A percentile compares a stretch with the other conserved stretches of the same genome.
These are phyloP conservation scores for Boletus subparvulus DNA, from an alignment of 768 basidiomycete genomes.

Conservation along the genomic window DNA sequence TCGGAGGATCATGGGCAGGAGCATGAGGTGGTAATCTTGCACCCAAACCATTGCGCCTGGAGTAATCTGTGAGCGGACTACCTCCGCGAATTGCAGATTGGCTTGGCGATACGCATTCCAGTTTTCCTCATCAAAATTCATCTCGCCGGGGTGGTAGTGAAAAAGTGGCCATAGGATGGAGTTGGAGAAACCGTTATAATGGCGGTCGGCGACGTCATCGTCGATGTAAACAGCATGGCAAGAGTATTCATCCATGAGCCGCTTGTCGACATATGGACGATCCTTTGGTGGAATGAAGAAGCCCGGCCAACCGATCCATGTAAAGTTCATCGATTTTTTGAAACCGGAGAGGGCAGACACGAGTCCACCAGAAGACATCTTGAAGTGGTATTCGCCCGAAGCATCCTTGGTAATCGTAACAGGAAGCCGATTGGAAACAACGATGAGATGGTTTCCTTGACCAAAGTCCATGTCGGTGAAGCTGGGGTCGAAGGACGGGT, in stretches of 20 bases:
- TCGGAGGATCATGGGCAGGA: slow-evolving; percentile 93
- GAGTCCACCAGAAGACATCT: slow-evolving; percentile 98
- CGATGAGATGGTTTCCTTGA: slow-evolving; percentile 75
- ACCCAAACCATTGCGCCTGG: slow-evolving; percentile 98
- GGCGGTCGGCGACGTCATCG: slow-evolving; percentile 96
- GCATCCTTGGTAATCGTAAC: slow-evolving; percentile 95
- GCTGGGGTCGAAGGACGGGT: slow-evolving; percentile 26
- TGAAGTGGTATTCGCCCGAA: slow-evolving; percentile 92
- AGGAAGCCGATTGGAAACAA: slow-evolving; percentile 94
- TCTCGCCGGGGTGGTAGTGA: slow-evolving; percentile 99
- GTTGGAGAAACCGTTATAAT: slow-evolving; percentile 99
- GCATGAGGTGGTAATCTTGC: slow-evolving; percentile 97
- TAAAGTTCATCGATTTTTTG: slow-evolving; percentile 97
- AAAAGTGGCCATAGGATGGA: slow-evolving; percentile 99
- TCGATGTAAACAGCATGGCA: slow-evolving; percentile 98
- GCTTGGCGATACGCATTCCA: slow-evolving; percentile 98
- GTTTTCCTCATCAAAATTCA: slow-evolving; percentile 99
- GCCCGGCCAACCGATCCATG: slow-evolving; percentile 96
- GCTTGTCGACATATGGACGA: slow-evolving; percentile 85
- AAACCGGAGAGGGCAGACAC: slow-evolving; percentile 96
- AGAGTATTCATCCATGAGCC: slow-evolving; percentile 91
- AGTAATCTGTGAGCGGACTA: slow-evolving; percentile 71
- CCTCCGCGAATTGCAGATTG: slow-evolving; percentile 92
- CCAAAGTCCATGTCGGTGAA: slow-evolving; percentile 45
- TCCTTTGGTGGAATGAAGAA: slow-evolving; percentile 94